A percentile compares a stretch with the other conserved stretches of the same genome.
phyloP scores from a whole-genome alignment of 495 filamentous ascomycete genomes.

The Amniculicola lignicola region DNA sequence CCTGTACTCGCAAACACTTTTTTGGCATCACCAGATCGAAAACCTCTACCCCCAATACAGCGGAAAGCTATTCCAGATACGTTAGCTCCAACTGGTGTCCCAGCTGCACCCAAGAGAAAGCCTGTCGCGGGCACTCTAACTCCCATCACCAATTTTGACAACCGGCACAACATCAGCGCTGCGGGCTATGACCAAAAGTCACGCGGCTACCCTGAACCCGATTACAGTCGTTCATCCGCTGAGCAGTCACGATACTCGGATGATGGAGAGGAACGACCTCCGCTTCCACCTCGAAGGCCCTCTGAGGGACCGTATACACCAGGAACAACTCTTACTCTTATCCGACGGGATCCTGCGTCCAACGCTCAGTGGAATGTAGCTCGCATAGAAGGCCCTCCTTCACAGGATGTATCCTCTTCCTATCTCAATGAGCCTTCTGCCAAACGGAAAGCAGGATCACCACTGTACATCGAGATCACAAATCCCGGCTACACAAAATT shows the following conservation, averaged over 20 bases:
- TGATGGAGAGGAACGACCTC: slow-evolving; percentile 3
- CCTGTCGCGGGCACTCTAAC: slow-evolving; percentile 9
- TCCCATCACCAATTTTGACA: slow-evolving; percentile 5
- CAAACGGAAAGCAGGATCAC: slow-evolving; percentile 34
- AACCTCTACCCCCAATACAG: slow-evolving; percentile 8
- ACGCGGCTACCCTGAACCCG: background rate
- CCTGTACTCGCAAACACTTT: background rate
- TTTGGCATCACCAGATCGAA: background rate
- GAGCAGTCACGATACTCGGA: slow-evolving; percentile 4
- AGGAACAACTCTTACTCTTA: slow-evolving; percentile 66
- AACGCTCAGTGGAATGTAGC: slow-evolving; percentile 88
- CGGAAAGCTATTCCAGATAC: slow-evolving; percentile 18
- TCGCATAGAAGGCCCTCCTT: slow-evolving; percentile 56
- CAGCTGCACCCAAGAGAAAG: slow-evolving; percentile 12
- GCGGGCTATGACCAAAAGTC: slow-evolving; percentile 2
- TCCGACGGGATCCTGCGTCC: slow-evolving; percentile 78
- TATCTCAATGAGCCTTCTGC: slow-evolving; percentile 10
- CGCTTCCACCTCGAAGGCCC: slow-evolving; percentile 14
- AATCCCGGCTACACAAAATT: slow-evolving; percentile 65
- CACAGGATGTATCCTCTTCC: slow-evolving; percentile 37
- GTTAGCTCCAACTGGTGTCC: slow-evolving; percentile 1
- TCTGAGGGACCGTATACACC: slow-evolving; percentile 1
- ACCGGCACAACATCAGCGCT: slow-evolving; percentile 14
- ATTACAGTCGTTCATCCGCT: background rate
- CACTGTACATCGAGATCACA: slow-evolving; percentile 58